Evolutionary conservation across 345 rosid genomes (phyloP).

Genomic region (Cochlearia excelsa): DNA sequence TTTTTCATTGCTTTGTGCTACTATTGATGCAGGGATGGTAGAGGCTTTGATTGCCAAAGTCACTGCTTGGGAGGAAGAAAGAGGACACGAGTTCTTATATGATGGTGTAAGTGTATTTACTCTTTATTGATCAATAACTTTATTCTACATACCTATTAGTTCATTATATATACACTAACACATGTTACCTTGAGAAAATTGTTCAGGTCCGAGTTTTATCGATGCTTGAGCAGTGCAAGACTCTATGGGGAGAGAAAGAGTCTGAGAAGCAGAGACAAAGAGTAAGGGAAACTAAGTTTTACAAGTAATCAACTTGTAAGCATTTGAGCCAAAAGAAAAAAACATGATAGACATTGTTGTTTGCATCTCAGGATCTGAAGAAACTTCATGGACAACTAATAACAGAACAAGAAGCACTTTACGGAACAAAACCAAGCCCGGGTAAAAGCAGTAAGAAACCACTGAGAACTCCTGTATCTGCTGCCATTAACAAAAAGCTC

Average conservation of each 20-base stretch:
- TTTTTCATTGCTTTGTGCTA: slow-evolving; percentile 19
- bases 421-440: slow-evolving; percentile 70
- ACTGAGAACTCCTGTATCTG: slow-evolving; percentile 39
- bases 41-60: slow-evolving; percentile 52
- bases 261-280: slow-evolving; percentile 54
- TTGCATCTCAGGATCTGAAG: slow-evolving; percentile 53
- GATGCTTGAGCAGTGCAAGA: slow-evolving; percentile 58
- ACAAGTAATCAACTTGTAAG: neutral
- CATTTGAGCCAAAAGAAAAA: neutral
- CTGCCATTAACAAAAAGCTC: slow-evolving; percentile 48
- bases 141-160: neutral
- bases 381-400: slow-evolving; percentile 57
- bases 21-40: slow-evolving; percentile 50
- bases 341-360: slow-evolving; percentile 13
- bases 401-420: slow-evolving; percentile 58
- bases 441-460: slow-evolving; percentile 50
- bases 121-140: neutral
- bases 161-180: slow-evolving; percentile 1
- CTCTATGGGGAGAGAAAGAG: slow-evolving; percentile 54
- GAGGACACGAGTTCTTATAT: slow-evolving; percentile 56
- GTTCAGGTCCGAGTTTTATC: slow-evolving; percentile 53
- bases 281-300: slow-evolving; percentile 37
- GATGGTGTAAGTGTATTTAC: slow-evolving; percentile 63
- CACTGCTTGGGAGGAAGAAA: slow-evolving; percentile 64
- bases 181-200: neutral